Evolutionary conservation across 805 yeast species (phyloP).

Genomic region (Pichia scutulata): DNA sequence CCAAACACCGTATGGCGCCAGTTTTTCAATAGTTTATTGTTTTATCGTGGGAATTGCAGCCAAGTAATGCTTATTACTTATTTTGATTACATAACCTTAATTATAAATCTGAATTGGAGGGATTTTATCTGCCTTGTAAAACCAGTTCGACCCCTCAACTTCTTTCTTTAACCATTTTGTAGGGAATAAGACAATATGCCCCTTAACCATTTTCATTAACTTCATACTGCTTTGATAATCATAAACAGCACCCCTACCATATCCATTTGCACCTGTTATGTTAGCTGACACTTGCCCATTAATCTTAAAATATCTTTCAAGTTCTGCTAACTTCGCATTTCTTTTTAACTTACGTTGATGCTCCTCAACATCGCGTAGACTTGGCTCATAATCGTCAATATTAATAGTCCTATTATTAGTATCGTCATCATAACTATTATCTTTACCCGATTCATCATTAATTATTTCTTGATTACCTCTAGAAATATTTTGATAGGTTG

Average conservation of each 20-base stretch:
- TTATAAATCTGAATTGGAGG: constrained; percentile 95
- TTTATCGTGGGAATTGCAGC: too few relatives aligned
- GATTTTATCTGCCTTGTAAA: constrained; percentile 83
- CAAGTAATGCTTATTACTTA: too few relatives aligned
- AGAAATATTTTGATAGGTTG: constrained; percentile 16
- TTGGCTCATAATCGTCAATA: not conserved
- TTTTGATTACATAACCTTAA: too few relatives aligned
- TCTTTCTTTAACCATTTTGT: constrained; percentile 84
- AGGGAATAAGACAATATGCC: constrained; percentile 88
- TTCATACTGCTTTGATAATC: constrained; percentile 74
- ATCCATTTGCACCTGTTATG: constrained; percentile 1
- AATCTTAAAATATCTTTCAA: constrained; percentile 22
- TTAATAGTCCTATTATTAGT: not conserved
- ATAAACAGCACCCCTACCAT: constrained; percentile 18
- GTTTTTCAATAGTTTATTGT: too few relatives aligned
- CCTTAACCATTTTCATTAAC: constrained; percentile 64
- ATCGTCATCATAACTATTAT: not conserved
- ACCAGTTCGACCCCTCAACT: constrained; percentile 90
- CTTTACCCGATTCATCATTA: not conserved
- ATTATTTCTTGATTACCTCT: constrained; percentile 9
- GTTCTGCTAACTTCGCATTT: constrained; percentile 22
- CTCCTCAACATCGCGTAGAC: constrained; percentile 3
- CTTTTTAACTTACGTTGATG: constrained; percentile 17
- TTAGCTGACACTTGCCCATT: constrained; percentile 5
- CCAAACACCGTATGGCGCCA: not conserved